Evolutionary conservation across 176 grass and related monocot genomes (phyloP).

Genomic region (Carex myosuroides): DNA sequence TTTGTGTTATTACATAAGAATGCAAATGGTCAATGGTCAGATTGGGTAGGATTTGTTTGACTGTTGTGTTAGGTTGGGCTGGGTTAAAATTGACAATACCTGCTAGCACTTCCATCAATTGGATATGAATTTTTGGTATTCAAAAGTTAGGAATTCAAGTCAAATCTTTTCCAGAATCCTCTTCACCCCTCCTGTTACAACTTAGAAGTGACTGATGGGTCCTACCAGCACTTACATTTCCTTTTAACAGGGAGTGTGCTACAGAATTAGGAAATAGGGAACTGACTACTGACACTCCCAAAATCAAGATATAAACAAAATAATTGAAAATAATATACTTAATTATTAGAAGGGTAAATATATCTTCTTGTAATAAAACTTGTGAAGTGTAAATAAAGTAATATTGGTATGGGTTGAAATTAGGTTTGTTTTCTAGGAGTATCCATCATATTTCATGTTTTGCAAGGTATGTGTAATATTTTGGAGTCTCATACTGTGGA

Average conservation of each 20-base stretch:
- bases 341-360: background rate
- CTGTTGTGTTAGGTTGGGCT: background rate
- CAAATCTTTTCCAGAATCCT: background rate
- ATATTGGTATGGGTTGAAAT: background rate
- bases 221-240: background rate
- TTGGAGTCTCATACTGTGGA: background rate
- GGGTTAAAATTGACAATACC: background rate
- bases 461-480: background rate
- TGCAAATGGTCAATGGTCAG: background rate
- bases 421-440: background rate
- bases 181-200: no score
- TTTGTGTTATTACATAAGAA: background rate
- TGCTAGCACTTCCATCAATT: background rate
- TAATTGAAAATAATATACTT: background rate
- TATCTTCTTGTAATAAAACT: background rate
- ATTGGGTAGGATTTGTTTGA: background rate
- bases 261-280: background rate
- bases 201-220: background rate
- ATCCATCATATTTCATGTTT: background rate
- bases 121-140: background rate
- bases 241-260: background rate
- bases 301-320: background rate
- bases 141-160: background rate
- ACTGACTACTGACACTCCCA: background rate
- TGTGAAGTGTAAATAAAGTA: background rate